Percentiles rank a stretch among this genome's conserved stretches.
Conservation (phyloP, 176 grass and related monocot species). For the Calamus simplicifolius region DNA sequence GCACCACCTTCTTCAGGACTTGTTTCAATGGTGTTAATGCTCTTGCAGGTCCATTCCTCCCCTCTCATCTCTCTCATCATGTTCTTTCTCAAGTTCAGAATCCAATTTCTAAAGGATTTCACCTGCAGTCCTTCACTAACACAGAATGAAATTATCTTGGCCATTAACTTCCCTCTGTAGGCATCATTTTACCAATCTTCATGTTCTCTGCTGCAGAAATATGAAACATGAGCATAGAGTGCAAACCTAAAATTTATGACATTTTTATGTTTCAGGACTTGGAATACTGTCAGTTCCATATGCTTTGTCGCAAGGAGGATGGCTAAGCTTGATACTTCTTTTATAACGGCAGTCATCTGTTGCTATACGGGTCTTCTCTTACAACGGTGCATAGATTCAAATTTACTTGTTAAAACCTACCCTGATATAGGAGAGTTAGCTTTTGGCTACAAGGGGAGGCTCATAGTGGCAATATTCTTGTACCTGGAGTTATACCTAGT, state of each 20-base stretch:
- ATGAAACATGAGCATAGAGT: conserved; percentile 32
- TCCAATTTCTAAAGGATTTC: no score
- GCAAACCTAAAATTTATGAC: conserved; percentile 49
- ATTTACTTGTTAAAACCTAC: background rate
- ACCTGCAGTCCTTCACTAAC: no score
- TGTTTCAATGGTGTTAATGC: conserved; percentile 96
- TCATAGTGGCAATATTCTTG: background rate
- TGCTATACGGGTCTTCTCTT: background rate
- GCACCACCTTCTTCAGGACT: conserved; percentile 67
- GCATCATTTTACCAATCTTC: background rate
- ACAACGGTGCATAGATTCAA: conserved; percentile 1
- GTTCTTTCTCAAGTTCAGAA: no score
- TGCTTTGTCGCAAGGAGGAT: conserved; percentile 2
- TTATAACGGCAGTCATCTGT: background rate
- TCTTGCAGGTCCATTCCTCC: conserved; percentile 92
- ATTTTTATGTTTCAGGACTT: background rate
- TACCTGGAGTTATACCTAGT: conserved; percentile 40
- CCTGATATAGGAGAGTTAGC: background rate
- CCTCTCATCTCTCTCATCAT: background rate
- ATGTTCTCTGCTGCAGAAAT: conserved; percentile 41
- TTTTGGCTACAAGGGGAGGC: background rate
- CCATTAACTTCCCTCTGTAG: no score
- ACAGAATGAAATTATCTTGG: no score
- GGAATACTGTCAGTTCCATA: conserved; percentile 2
- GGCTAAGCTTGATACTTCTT: conserved; percentile 3